Percentiles rank a stretch among this genome's conserved stretches.
These are phyloP conservation scores for Lupinus albus DNA, from an alignment of 306 rosid species.

Conservation along the genomic window DNA sequence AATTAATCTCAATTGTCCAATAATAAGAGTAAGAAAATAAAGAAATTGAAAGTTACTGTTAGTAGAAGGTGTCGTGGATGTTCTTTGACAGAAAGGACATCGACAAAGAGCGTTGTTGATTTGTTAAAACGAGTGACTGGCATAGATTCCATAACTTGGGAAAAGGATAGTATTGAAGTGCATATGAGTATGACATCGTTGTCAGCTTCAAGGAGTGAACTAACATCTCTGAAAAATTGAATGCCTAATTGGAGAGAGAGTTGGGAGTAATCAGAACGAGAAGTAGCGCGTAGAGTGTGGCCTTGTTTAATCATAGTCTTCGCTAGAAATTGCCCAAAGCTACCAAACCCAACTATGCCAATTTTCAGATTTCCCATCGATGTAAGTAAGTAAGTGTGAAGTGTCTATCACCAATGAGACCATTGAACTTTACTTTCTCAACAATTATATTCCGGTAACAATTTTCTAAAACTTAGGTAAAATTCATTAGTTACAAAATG, in stretches of 20 bases:
- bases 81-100: constrained; percentile 77
- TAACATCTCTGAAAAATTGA: constrained; percentile 54
- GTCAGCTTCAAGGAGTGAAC: constrained; percentile 46
- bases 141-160: constrained; percentile 55
- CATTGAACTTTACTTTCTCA: no score
- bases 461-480: no score
- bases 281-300: constrained; percentile 56
- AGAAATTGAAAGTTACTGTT: constrained; percentile 38
- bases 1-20: no score
- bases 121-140: constrained; percentile 51
- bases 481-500: no score
- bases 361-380: no score
- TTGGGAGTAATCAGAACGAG: constrained; percentile 55
- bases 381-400: no score
- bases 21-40: no score
- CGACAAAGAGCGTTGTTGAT: constrained; percentile 56
- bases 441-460: no score
- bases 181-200: constrained; percentile 60
- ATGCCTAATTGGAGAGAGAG: constrained; percentile 45
- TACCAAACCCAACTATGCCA: constrained; percentile 61
- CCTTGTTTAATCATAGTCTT: constrained; percentile 61
- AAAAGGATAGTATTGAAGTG: constrained; percentile 62
- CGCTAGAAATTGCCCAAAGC: constrained; percentile 60
- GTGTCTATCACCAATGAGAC: no score
- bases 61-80: constrained; percentile 56